These are phyloP conservation scores for Pseudogymnoascus sp. DNA, from an alignment of 2,329 filamentous ascomycete species.

Conservation along the genomic window DNA sequence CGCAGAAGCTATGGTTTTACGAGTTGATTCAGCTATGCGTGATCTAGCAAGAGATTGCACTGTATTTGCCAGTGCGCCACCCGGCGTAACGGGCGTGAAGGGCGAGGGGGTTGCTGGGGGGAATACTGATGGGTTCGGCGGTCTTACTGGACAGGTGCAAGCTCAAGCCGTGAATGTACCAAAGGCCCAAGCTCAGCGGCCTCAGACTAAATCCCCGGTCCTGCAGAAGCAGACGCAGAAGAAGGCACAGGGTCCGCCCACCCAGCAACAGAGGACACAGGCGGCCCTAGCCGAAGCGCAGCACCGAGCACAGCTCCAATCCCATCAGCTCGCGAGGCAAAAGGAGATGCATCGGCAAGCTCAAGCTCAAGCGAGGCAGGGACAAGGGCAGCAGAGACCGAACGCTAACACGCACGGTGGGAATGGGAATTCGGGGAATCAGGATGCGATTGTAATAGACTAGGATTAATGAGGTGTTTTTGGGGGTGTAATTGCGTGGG, in stretches of 20 bases:
- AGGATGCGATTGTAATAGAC: conserved; percentile 6
- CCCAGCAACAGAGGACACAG: not conserved
- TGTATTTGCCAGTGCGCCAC: not conserved
- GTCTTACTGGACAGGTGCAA: not conserved
- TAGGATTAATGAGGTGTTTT: conserved; percentile 6
- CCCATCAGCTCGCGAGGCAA: not conserved
- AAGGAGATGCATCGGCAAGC: conserved; percentile 1
- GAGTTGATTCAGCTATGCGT: conserved; percentile 38
- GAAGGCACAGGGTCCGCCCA: not conserved
- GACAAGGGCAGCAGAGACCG: not conserved
- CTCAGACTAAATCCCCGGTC: not conserved
- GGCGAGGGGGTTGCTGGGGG: not conserved
- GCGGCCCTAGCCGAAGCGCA: not conserved
- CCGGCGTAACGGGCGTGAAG: not conserved
- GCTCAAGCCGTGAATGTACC: not conserved
- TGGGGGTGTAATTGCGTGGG: not conserved
- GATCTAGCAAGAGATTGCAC: not conserved
- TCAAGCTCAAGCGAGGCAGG: not conserved
- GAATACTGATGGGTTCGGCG: not conserved
- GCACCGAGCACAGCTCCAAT: not conserved
- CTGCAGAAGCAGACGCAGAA: not conserved
- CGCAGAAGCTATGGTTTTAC: conserved; percentile 37
- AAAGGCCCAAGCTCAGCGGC: not conserved
- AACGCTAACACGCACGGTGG: not conserved
- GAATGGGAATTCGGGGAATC: not conserved